Conservation (phyloP, 2,329 filamentous ascomycete species). For the Sclerotinia nivalis region DNA sequence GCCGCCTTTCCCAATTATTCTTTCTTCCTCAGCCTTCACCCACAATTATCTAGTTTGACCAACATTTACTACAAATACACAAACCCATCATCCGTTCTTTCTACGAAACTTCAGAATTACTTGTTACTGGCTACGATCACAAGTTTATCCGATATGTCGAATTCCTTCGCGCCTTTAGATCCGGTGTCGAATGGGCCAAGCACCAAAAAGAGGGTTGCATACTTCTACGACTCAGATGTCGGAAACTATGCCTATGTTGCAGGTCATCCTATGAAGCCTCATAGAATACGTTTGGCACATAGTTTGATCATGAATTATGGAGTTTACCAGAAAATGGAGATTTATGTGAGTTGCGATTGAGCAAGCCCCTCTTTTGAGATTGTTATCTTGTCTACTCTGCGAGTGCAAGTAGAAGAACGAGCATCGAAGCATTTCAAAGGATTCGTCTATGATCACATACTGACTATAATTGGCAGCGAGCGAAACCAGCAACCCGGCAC, state of each 20-base stretch:
- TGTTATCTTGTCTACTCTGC: background rate
- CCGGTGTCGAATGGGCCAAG: slow-evolving; percentile 47
- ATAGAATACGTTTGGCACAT: slow-evolving; percentile 91
- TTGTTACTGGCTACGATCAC: slow-evolving; percentile 4
- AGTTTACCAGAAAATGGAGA: slow-evolving; percentile 94
- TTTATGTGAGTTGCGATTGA: slow-evolving; percentile 66
- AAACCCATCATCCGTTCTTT: background rate
- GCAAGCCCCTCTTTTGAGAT: background rate
- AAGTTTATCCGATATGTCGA: slow-evolving; percentile 32
- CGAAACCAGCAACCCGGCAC: slow-evolving; percentile 82
- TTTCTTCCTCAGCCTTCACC: background rate
- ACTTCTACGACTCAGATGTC: slow-evolving; percentile 98
- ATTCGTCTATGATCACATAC: background rate
- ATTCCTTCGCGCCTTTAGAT: slow-evolving; percentile 54
- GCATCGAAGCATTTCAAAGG: background rate
- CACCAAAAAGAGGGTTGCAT: slow-evolving; percentile 81
- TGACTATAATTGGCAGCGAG: slow-evolving; percentile 55
- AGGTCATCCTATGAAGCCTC: slow-evolving; percentile 98
- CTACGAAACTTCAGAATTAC: background rate
- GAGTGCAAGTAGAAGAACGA: background rate
- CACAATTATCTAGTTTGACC: background rate
- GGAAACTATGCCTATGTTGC: slow-evolving; percentile 98
- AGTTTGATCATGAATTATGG: slow-evolving; percentile 96
- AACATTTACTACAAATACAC: background rate
- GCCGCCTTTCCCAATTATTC: slow-evolving; percentile 2